Evolutionary conservation across 768 basidiomycete species (phyloP).

Genomic region (Glaciozyma antarctica): DNA sequence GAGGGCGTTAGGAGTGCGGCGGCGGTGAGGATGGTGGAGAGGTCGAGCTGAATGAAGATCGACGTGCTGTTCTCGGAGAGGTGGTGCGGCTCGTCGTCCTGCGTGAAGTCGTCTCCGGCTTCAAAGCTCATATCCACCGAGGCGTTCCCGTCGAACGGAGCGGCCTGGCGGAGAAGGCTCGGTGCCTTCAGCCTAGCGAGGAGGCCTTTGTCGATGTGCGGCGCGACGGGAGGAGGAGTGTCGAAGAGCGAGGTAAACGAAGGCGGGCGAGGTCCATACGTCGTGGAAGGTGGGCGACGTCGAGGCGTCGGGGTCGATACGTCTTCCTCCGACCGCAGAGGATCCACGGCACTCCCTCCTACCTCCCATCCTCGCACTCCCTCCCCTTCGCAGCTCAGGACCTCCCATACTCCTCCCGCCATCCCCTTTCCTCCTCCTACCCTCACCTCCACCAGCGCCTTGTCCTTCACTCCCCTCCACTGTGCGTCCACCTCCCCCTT

Average conservation of each 20-base stretch:
- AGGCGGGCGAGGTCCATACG: neutral
- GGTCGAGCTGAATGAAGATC: neutral
- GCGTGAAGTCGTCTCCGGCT: neutral
- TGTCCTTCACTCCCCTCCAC: constrained; percentile 10
- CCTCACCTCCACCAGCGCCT: constrained; percentile 10
- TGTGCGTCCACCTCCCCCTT: constrained; percentile 3
- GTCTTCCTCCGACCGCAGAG: neutral
- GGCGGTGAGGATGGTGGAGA: neutral
- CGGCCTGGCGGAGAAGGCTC: constrained; percentile 11
- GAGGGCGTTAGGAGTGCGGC: neutral
- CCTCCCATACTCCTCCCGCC: neutral
- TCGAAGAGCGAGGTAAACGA: constrained; percentile 20
- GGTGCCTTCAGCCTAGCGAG: neutral
- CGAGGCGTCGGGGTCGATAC: neutral
- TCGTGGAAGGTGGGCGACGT: neutral
- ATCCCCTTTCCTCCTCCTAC: too few relatives aligned
- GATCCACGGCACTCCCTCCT: neutral
- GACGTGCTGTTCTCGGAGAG: neutral
- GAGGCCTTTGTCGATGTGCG: neutral
- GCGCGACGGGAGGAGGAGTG: constrained; percentile 12
- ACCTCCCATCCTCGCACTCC: too few relatives aligned
- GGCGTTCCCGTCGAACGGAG: constrained; percentile 23
- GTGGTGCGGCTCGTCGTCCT: neutral
- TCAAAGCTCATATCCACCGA: constrained; percentile 26
- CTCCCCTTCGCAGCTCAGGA: neutral